Percentiles rank a stretch among this genome's conserved stretches.
phyloP scores from a whole-genome alignment of 148 eudicot genomes.

The Simmondsia chinensis region DNA sequence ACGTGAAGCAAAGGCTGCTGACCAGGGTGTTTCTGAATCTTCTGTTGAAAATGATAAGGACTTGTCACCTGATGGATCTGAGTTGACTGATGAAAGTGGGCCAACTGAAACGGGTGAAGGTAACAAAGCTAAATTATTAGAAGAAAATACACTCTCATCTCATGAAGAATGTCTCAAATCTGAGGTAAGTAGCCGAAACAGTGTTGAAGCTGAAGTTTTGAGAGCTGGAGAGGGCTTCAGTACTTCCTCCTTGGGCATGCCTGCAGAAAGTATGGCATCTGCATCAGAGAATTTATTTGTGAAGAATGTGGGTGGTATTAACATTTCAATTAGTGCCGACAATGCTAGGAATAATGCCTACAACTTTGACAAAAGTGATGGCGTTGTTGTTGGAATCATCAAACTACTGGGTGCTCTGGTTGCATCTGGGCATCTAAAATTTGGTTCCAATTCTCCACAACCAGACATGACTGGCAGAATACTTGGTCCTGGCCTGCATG shows the following conservation, averaged over 20 bases:
- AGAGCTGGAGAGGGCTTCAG: slow-evolving; percentile 13
- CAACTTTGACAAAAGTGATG: slow-evolving; percentile 82
- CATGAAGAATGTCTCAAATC: slow-evolving; percentile 20
- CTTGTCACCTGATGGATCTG: slow-evolving; percentile 21
- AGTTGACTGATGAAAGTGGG: slow-evolving; percentile 17
- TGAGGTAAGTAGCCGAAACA: slow-evolving; percentile 15
- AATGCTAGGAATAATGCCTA: slow-evolving; percentile 94
- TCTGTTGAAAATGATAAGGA: slow-evolving; percentile 21
- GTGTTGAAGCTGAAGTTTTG: slow-evolving; percentile 15
- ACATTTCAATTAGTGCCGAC: slow-evolving; percentile 84
- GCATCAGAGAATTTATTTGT: slow-evolving; percentile 45
- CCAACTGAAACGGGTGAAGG: slow-evolving; percentile 17
- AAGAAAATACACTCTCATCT: slow-evolving; percentile 26
- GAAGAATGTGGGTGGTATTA: slow-evolving; percentile 84
- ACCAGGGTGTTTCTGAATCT: slow-evolving; percentile 33
- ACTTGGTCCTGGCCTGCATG: slow-evolving; percentile 41
- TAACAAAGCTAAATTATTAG: slow-evolving; percentile 22
- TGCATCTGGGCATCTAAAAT: slow-evolving; percentile 60
- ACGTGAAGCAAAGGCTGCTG: slow-evolving; percentile 83
- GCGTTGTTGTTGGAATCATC: slow-evolving; percentile 75
- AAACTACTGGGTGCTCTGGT: slow-evolving; percentile 77
- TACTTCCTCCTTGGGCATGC: slow-evolving; percentile 16
- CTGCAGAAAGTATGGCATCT: slow-evolving; percentile 51
- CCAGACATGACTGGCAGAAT: slow-evolving; percentile 44
- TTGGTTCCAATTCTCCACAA: slow-evolving; percentile 44